Conservation (phyloP, 805 yeast species). For the Cyberlindnera xylosilytica region DNA sequence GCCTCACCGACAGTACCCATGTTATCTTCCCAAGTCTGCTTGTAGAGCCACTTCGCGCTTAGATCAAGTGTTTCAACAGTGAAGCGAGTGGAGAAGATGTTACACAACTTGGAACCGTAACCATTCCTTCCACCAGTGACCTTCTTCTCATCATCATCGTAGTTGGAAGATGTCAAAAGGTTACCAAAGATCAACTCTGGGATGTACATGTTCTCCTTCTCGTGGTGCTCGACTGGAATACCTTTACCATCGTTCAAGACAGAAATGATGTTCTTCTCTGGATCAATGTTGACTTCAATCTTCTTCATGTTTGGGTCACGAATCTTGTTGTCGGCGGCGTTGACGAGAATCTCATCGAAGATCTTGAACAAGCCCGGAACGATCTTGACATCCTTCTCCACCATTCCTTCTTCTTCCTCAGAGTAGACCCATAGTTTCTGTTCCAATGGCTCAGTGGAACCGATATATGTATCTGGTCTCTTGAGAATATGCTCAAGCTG, state of each 20-base stretch:
- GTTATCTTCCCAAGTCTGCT: constrained; percentile 83
- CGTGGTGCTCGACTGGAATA: constrained; percentile 91
- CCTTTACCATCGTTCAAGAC: constrained; percentile 94
- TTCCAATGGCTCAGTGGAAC: constrained; percentile 82
- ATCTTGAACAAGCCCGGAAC: constrained; percentile 97
- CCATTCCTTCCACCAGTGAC: constrained; percentile 99
- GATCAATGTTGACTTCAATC: constrained; percentile 77
- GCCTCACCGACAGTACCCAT: constrained; percentile 81
- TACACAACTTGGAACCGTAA: constrained; percentile 95
- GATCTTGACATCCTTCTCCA: constrained; percentile 58
- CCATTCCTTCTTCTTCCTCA: constrained; percentile 59
- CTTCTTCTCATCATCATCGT: constrained; percentile 91
- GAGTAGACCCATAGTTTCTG: constrained; percentile 85
- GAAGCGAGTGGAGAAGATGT: constrained; percentile 88
- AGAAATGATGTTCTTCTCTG: constrained; percentile 68
- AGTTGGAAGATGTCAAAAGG: constrained; percentile 89
- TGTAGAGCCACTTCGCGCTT: constrained; percentile 55
- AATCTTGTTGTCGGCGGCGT: constrained; percentile 98
- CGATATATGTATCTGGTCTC: constrained; percentile 97
- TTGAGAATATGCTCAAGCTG: constrained; percentile 95
- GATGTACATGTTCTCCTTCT: constrained; percentile 85
- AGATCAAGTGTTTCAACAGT: constrained; percentile 86
- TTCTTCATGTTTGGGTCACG: constrained; percentile 89
- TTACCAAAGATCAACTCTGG: constrained; percentile 97
- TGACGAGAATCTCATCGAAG: constrained; percentile 94